Conservation (phyloP, 176 grass and related monocot genomes). For the Thalia dealbata region DNA sequence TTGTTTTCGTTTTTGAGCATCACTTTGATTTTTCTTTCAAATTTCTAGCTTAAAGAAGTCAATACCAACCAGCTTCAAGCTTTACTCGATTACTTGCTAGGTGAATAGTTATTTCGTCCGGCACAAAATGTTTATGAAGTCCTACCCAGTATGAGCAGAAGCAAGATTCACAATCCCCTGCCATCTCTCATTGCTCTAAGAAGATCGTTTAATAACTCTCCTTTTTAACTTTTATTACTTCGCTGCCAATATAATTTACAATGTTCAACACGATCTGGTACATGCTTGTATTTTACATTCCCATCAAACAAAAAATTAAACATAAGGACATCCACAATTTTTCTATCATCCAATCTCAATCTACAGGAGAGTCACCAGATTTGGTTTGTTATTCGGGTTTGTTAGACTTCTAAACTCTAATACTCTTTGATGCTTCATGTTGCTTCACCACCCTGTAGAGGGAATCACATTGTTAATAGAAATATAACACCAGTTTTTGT, state of each 20-base stretch:
- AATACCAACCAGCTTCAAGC: neutral
- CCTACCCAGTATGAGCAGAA: neutral
- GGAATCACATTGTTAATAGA: neutral
- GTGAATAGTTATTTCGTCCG: neutral
- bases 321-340: neutral
- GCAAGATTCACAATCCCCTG: neutral
- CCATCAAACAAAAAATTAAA: neutral
- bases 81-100: neutral
- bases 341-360: neutral
- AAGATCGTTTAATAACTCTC: neutral
- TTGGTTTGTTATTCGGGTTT: neutral
- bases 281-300: slow-evolving; percentile 1
- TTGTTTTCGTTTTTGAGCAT: no score
- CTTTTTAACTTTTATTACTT: neutral
- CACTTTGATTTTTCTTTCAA: no score
- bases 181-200: neutral
- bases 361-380: neutral
- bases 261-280: neutral
- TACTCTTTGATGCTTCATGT: neutral
- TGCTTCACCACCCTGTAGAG: neutral
- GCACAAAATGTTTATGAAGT: neutral
- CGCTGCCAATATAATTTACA: neutral
- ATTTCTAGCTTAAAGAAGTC: neutral
- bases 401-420: slow-evolving; percentile 3
- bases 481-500: no score